These are phyloP conservation scores for Aspergillus sergii DNA, from an alignment of 2,329 filamentous ascomycete species.

Conservation along the genomic window DNA sequence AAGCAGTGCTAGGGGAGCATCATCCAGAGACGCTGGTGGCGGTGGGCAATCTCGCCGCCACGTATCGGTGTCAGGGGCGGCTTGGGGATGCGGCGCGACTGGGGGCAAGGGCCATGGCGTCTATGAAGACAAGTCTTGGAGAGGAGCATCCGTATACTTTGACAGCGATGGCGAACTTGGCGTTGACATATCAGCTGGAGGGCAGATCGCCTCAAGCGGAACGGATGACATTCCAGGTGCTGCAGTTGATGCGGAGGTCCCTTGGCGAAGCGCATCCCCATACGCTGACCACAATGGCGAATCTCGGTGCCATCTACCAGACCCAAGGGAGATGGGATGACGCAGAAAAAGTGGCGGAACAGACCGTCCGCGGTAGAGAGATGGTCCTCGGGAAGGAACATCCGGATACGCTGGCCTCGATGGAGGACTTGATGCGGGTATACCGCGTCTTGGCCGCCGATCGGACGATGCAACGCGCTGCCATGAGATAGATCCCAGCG, in stretches of 20 bases:
- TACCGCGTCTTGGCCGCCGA: conserved; percentile 3
- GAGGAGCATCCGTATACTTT: conserved; percentile 6
- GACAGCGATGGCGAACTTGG: conserved; percentile 15
- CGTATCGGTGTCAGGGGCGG: conserved; percentile 10
- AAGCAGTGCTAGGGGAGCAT: conserved; percentile 9
- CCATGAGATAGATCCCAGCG: background rate
- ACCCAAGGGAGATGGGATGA: conserved; percentile 13
- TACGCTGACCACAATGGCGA: conserved; percentile 10
- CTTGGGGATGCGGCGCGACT: conserved; percentile 5
- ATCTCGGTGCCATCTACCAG: conserved; percentile 11
- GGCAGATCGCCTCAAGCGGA: conserved; percentile 4
- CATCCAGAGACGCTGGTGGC: conserved; percentile 14
- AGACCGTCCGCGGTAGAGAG: conserved; percentile 4
- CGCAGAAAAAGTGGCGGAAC: conserved; percentile 7
- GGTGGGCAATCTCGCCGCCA: conserved; percentile 13
- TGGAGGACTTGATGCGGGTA: conserved; percentile 12
- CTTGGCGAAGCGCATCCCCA: conserved; percentile 9
- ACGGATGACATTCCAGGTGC: conserved; percentile 4
- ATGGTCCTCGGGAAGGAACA: conserved; percentile 10
- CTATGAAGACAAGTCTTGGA: conserved; percentile 7
- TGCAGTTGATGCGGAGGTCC: conserved; percentile 10
- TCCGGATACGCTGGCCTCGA: conserved; percentile 6
- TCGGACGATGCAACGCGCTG: background rate
- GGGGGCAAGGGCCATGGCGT: conserved; percentile 1
- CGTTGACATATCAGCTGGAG: conserved; percentile 12